Conservation (phyloP, 2,329 filamentous ascomycete genomes). For the Ophiostoma pallidulum region DNA sequence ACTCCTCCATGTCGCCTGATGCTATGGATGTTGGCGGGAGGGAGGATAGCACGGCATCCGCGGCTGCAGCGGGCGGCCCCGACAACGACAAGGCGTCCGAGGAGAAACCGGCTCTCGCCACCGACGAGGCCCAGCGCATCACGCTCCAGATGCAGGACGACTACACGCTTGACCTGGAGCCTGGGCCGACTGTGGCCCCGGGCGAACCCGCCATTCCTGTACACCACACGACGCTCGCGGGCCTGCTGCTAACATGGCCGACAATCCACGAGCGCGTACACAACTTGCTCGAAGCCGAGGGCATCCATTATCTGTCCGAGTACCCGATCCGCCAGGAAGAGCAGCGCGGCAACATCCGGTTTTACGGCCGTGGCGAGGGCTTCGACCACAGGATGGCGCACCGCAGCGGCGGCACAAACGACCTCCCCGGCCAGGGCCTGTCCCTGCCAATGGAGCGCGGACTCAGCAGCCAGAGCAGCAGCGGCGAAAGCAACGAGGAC, state of each 20-base stretch:
- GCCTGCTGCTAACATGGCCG: conserved; percentile 66
- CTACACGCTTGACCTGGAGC: conserved; percentile 40
- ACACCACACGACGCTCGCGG: conserved; percentile 85
- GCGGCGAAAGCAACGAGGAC: background rate
- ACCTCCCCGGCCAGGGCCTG: background rate
- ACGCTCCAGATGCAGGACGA: conserved; percentile 31
- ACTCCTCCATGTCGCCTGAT: conserved; percentile 12
- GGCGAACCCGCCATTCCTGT: conserved; percentile 64
- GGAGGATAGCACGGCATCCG: too few relatives aligned
- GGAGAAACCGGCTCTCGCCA: conserved; percentile 14
- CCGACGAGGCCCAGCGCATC: conserved; percentile 24
- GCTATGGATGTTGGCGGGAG: background rate
- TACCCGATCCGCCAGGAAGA: conserved; percentile 73
- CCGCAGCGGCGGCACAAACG: conserved; percentile 27
- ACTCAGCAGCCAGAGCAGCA: conserved; percentile 23
- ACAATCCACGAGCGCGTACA: conserved; percentile 57
- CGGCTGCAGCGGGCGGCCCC: background rate
- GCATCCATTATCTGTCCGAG: conserved; percentile 49
- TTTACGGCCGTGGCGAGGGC: conserved; percentile 74
- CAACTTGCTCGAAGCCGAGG: conserved; percentile 36
- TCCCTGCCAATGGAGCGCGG: conserved; percentile 5
- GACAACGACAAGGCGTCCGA: conserved; percentile 20
- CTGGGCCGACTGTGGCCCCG: conserved; percentile 40
- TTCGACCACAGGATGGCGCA: conserved; percentile 41
- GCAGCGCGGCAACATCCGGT: conserved; percentile 59